Evolutionary conservation across 2,329 filamentous ascomycete species (phyloP).

Genomic region (Cordyceps farinosa): DNA sequence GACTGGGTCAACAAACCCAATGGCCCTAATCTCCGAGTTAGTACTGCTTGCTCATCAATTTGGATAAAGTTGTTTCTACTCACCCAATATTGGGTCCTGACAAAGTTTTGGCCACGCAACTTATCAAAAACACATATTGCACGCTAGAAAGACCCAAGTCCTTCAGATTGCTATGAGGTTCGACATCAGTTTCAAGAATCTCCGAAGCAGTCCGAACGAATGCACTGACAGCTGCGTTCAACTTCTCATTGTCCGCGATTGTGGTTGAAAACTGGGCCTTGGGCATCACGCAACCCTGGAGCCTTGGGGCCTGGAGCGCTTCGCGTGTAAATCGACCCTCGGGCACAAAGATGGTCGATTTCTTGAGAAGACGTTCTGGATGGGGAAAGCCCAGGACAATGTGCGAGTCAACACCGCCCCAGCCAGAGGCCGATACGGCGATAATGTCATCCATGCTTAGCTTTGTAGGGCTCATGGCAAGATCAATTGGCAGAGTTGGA

Average conservation of each 20-base stretch:
- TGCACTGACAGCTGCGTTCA: background rate
- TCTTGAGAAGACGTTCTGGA: background rate
- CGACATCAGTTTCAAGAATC: background rate
- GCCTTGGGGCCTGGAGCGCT: background rate
- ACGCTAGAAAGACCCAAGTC: background rate
- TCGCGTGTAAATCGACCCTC: background rate
- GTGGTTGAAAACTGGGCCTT: background rate
- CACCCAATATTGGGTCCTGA: background rate
- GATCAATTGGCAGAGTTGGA: constrained; percentile 4
- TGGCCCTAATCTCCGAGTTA: background rate
- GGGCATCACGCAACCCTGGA: background rate
- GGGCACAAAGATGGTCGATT: background rate
- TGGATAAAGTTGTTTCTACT: background rate
- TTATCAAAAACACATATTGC: background rate
- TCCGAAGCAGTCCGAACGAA: background rate
- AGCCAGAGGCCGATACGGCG: constrained; percentile 38
- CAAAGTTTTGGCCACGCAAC: background rate
- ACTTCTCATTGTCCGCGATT: background rate
- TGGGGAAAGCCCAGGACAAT: constrained; percentile 40
- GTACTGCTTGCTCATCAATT: background rate
- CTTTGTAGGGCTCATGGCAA: constrained; percentile 8
- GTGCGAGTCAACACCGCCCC: constrained; percentile 45
- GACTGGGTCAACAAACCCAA: background rate
- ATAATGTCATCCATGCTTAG: constrained; percentile 12
- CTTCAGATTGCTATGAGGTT: background rate